Conservation (phyloP, 768 basidiomycete species). For the Tremella yokohamensis region DNA sequence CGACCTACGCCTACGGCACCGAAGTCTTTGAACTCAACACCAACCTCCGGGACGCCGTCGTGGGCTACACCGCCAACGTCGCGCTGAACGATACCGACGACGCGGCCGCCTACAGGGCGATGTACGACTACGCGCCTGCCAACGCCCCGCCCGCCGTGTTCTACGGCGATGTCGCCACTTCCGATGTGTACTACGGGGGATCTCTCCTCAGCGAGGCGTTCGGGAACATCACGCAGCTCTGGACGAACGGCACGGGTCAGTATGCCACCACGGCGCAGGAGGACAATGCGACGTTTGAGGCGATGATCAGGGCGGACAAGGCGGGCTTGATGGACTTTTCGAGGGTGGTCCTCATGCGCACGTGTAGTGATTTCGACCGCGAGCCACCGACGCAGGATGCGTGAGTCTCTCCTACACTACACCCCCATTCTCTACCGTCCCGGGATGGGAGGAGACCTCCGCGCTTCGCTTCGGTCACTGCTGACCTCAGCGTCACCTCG, state of each 20-base stretch:
- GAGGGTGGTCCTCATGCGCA: slow-evolving; percentile 53
- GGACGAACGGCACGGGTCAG: slow-evolving; percentile 43
- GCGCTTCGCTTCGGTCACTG: slow-evolving; percentile 3
- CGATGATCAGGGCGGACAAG: slow-evolving; percentile 51
- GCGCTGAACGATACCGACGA: slow-evolving; percentile 49
- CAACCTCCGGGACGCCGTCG: slow-evolving; percentile 49
- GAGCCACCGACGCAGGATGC: slow-evolving; percentile 17
- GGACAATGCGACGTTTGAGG: slow-evolving; percentile 54
- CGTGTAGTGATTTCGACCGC: slow-evolving; percentile 34
- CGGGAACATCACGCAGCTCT: slow-evolving; percentile 52
- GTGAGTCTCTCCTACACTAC: slow-evolving; percentile 21
- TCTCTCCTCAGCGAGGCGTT: slow-evolving; percentile 51
- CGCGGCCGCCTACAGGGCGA: slow-evolving; percentile 49
- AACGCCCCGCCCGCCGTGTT: slow-evolving; percentile 49
- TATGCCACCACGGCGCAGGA: slow-evolving; percentile 49
- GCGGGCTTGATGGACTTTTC: slow-evolving; percentile 52
- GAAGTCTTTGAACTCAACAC: slow-evolving; percentile 57
- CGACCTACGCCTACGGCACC: slow-evolving; percentile 52
- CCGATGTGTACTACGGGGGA: slow-evolving; percentile 53
- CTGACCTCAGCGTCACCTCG: slow-evolving; percentile 35
- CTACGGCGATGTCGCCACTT: slow-evolving; percentile 51
- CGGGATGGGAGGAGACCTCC: not conserved
- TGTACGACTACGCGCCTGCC: slow-evolving; percentile 50
- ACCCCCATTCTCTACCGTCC: not conserved
- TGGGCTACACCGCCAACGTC: slow-evolving; percentile 46